Evolutionary conservation across 2,329 filamentous ascomycete species (phyloP).

Genomic region (Penicillium frequentans): DNA sequence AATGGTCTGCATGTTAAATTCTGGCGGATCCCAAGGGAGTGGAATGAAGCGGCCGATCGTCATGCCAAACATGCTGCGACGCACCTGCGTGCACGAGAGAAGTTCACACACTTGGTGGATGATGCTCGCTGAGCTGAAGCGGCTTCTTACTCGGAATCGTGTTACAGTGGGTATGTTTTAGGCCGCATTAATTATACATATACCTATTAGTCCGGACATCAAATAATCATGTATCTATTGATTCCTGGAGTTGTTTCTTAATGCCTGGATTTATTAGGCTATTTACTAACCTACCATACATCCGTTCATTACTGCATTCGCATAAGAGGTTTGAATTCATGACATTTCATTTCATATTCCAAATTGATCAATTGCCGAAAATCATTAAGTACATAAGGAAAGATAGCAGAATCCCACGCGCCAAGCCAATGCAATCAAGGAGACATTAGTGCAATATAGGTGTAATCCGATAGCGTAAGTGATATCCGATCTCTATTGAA

Average conservation of each 20-base stretch:
- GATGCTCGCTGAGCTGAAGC: too few species aligned
- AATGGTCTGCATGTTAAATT: slow-evolving; percentile 22
- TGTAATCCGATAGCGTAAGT: background rate
- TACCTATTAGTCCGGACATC: too few species aligned
- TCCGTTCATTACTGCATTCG: too few species aligned
- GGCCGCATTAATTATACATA: too few species aligned
- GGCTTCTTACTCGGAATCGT: too few species aligned
- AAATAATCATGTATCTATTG: too few species aligned
- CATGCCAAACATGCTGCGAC: background rate
- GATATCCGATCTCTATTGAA: slow-evolving; percentile 44
- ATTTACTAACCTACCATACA: too few species aligned
- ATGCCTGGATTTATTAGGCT: too few species aligned
- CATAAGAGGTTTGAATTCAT: background rate
- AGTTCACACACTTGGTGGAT: background rate
- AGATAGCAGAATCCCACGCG: background rate
- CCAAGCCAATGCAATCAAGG: background rate
- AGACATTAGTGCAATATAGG: background rate
- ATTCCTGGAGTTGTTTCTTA: too few species aligned
- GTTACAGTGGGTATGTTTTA: too few species aligned
- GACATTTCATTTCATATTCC: background rate
- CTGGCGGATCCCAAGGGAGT: background rate
- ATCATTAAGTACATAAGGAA: background rate
- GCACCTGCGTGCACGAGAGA: too few species aligned
- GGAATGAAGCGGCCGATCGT: background rate
- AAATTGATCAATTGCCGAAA: background rate